Conservation (phyloP, 2,329 filamentous ascomycete species). For the Beauveria pseudobassiana region DNA sequence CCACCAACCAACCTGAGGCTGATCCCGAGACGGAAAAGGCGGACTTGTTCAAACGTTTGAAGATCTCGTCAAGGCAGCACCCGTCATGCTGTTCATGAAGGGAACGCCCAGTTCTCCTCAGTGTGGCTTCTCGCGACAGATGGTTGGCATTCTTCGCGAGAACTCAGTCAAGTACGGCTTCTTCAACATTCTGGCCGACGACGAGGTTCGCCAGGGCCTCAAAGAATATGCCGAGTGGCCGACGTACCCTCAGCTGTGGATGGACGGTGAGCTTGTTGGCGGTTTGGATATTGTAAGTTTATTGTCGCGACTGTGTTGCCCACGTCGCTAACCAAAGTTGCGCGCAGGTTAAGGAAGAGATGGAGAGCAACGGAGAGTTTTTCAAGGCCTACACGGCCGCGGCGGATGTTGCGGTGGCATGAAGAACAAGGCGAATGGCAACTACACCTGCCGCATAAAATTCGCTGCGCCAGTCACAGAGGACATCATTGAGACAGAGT, state of each 20-base stretch:
- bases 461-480: not conserved
- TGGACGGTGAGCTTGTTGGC: slow-evolving; percentile 82
- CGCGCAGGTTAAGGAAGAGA: slow-evolving; percentile 83
- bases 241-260: slow-evolving; percentile 92
- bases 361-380: slow-evolving; percentile 76
- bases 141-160: slow-evolving; percentile 80
- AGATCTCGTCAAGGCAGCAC: slow-evolving; percentile 87
- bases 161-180: slow-evolving; percentile 93
- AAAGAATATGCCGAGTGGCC: slow-evolving; percentile 99
- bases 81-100: slow-evolving; percentile 99
- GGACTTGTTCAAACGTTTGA: slow-evolving; percentile 72
- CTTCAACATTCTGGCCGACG: slow-evolving; percentile 97
- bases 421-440: slow-evolving; percentile 18
- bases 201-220: slow-evolving; percentile 90
- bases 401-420: slow-evolving; percentile 31
- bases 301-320: not conserved
- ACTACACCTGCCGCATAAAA: not conserved
- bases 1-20: slow-evolving; percentile 34
- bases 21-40: slow-evolving; percentile 63
- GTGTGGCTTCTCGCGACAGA: slow-evolving; percentile 87
- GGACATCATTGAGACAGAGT: not conserved
- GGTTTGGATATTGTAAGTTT: slow-evolving; percentile 86
- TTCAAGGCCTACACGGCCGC: slow-evolving; percentile 63
- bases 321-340: not conserved
- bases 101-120: slow-evolving; percentile 82